A percentile compares a stretch with the other conserved stretches of the same genome.
Conservation (phyloP, 2,329 filamentous ascomycete genomes). For the Claviceps africana region DNA sequence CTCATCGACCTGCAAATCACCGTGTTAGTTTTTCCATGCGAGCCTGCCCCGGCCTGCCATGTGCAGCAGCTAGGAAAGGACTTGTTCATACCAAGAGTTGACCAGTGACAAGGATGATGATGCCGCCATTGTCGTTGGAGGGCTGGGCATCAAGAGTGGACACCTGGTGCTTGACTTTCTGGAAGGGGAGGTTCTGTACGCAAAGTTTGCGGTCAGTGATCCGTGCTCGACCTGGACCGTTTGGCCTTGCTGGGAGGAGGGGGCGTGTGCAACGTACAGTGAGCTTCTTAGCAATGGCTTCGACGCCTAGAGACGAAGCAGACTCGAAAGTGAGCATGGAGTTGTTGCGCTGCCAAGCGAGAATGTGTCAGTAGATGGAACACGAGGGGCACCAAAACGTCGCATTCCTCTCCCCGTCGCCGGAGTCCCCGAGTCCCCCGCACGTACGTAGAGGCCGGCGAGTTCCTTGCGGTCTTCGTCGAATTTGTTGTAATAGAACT, state of each 20-base stretch:
- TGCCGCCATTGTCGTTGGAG: slow-evolving; percentile 45
- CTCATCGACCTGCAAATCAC: slow-evolving; percentile 56
- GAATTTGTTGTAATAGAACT: slow-evolving; percentile 85
- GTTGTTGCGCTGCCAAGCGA: slow-evolving; percentile 47
- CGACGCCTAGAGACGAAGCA: slow-evolving; percentile 46
- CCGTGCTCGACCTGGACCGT: slow-evolving; percentile 3
- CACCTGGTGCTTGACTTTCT: slow-evolving; percentile 66
- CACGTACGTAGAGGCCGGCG: slow-evolving; percentile 63
- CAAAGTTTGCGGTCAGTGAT: background rate
- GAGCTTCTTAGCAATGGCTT: slow-evolving; percentile 66
- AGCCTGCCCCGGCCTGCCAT: background rate
- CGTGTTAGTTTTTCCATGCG: background rate
- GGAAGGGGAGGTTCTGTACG: slow-evolving; percentile 59
- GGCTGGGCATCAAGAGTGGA: slow-evolving; percentile 75
- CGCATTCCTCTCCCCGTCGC: background rate
- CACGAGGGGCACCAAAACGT: background rate
- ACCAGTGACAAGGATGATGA: slow-evolving; percentile 81
- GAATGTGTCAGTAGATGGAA: slow-evolving; percentile 2
- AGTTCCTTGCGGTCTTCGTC: slow-evolving; percentile 56
- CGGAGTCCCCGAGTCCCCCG: too few relatives aligned
- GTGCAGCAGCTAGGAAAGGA: too few relatives aligned
- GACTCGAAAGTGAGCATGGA: slow-evolving; percentile 95
- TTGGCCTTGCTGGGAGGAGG: background rate
- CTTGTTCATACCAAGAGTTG: slow-evolving; percentile 54
- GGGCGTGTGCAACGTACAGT: slow-evolving; percentile 37